Evolutionary conservation across 1,284 basidiomycete genomes (phyloP), one percentile per base, ranked within the genome.

Genomic region (Gastroboletus turbinatus): DNA sequence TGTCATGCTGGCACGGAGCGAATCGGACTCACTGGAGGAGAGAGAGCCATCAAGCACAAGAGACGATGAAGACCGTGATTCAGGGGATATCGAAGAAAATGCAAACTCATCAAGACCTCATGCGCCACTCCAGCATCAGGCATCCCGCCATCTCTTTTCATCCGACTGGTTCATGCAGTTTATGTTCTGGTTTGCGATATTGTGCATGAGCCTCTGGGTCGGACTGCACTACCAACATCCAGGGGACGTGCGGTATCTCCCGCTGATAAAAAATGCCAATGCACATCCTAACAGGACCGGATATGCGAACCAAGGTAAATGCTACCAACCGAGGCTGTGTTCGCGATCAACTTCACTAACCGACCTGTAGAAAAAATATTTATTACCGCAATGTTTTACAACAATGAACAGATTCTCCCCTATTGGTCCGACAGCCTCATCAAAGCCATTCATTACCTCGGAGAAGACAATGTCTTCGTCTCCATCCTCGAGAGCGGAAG

Each of bases 401-500:
- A 78, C 43, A 78, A 78, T 46, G 62, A 72, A 49, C 48, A 56
- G 0, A 67, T 78, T 4, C 60, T 79, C 13, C 75, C 77, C 0
- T 74, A 77, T 58, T 78, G 77, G 78, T 71, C 68, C 9, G 57
- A 69, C 21, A 67, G 75, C 29, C 63, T 79, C 45, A 60, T 71
- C 52, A 71, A 71, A 57, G 65, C 68, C 7, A 75, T 77, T 32
- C 59, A 65, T 44, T 76, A 75, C 65, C 73, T 84, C 33, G 83
- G 83, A 9, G 59, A 69, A 4, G 72, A 76, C 46, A 81, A 82
- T 47, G 77, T 79, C n/a, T 84, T 77, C 59, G 73, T 85, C 6
- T 83, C 82, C 19, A 72, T 84, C 52, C 75, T 83, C 61, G 83
- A 85, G 65, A 81, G 78, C 50, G 74, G 81, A 61, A 82, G 79